phyloP scores from a whole-genome alignment of 1,139 yeast species.

The Scheffersomyces parashehatae region DNA sequence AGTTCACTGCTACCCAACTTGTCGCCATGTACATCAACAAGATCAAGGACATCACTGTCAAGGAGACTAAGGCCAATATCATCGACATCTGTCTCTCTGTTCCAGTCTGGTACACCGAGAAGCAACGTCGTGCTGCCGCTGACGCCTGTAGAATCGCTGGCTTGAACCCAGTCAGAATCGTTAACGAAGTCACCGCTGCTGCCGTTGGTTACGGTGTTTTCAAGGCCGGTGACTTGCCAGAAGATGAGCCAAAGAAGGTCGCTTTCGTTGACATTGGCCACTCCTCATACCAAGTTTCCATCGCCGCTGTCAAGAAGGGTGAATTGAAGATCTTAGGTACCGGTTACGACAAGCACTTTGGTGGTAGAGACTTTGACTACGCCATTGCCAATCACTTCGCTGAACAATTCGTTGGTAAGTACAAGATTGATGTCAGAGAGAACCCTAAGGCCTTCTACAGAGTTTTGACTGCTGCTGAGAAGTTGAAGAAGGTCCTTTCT shows the following conservation, averaged over 20 bases:
- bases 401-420: slow-evolving; percentile 83
- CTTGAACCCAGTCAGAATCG: slow-evolving; percentile 95
- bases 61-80: slow-evolving; percentile 80
- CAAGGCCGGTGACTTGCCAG: slow-evolving; percentile 92
- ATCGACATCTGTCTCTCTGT: slow-evolving; percentile 92
- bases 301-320: slow-evolving; percentile 93
- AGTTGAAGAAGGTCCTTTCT: slow-evolving; percentile 90
- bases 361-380: slow-evolving; percentile 95
- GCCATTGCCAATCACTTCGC: slow-evolving; percentile 96
- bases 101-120: slow-evolving; percentile 96
- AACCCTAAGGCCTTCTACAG: slow-evolving; percentile 96
- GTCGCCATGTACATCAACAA: slow-evolving; percentile 94
- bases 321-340: slow-evolving; percentile 92
- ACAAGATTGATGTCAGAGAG: slow-evolving; percentile 86
- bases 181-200: slow-evolving; percentile 96
- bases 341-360: slow-evolving; percentile 93
- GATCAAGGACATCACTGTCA: slow-evolving; percentile 75
- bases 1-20: slow-evolving; percentile 85
- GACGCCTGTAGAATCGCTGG: slow-evolving; percentile 97
- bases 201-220: slow-evolving; percentile 99
- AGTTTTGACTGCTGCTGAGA: slow-evolving; percentile 88
- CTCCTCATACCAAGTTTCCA: slow-evolving; percentile 88
- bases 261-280: slow-evolving; percentile 97
- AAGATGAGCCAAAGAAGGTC: slow-evolving; percentile 84
- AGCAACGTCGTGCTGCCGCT: slow-evolving; percentile 93